These are phyloP conservation scores for Anastatica hierochuntica DNA, from an alignment of 345 rosid genomes.

Conservation along the genomic window DNA sequence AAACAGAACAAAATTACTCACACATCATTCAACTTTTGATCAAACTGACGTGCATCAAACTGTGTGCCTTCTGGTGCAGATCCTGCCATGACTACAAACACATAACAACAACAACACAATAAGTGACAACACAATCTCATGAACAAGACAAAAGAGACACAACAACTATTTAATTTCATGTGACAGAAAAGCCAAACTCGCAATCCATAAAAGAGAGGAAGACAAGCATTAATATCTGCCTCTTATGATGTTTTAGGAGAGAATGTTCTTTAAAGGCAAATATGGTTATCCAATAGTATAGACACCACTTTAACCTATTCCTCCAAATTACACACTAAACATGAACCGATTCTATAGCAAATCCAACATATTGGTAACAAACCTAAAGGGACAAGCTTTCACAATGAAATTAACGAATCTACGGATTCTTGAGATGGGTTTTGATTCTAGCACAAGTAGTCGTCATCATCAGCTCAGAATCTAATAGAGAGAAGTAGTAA, in stretches of 20 bases:
- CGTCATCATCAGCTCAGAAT: no score
- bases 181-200: conserved; percentile 29
- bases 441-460: conserved; percentile 2
- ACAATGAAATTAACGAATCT: background rate
- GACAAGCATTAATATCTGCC: conserved; percentile 24
- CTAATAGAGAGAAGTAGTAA: background rate
- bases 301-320: conserved; percentile 17
- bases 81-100: conserved; percentile 54
- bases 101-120: background rate
- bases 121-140: background rate
- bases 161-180: background rate
- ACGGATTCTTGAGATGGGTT: background rate
- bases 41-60: conserved; percentile 60
- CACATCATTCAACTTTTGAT: conserved; percentile 57
- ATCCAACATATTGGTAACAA: background rate
- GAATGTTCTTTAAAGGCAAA: background rate
- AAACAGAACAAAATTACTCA: no score
- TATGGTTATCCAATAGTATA: conserved; percentile 11
- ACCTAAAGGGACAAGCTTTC: no score
- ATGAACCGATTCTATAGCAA: background rate
- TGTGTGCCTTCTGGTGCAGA: conserved; percentile 53
- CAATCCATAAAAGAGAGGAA: conserved; percentile 18
- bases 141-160: background rate
- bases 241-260: conserved; percentile 11
- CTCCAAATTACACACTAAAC: background rate